Conservation (phyloP, 306 rosid species). For the Castanospermum australe region DNA sequence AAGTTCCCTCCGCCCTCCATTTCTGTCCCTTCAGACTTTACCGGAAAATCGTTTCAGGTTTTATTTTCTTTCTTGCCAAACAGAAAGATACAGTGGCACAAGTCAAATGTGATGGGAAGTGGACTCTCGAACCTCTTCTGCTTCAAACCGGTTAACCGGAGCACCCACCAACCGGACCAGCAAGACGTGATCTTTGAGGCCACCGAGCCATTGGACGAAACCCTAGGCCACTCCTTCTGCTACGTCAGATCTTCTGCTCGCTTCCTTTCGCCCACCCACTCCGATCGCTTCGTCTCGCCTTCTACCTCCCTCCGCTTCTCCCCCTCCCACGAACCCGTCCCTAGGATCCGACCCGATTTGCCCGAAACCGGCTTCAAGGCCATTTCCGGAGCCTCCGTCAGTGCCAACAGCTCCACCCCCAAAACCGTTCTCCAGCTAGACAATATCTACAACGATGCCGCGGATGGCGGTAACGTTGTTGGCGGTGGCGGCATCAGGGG, state of each 20-base stretch:
- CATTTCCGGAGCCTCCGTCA: constrained; percentile 96
- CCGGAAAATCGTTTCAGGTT: constrained; percentile 44
- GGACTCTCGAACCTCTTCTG: constrained; percentile 80
- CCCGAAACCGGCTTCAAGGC: constrained; percentile 74
- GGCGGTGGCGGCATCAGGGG: constrained; percentile 42
- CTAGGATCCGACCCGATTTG: constrained; percentile 50
- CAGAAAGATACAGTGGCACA: constrained; percentile 14
- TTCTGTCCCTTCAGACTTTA: constrained; percentile 26
- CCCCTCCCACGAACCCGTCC: constrained; percentile 51
- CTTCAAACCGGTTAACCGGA: constrained; percentile 56
- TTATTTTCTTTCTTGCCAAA: constrained; percentile 40
- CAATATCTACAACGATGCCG: constrained; percentile 44
- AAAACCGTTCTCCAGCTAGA: constrained; percentile 76
- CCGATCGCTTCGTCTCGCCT: constrained; percentile 88
- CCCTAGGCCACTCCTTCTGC: constrained; percentile 98
- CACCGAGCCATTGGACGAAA: constrained; percentile 76
- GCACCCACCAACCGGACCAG: constrained; percentile 33
- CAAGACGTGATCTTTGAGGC: constrained; percentile 55
- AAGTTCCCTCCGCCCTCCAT: too few relatives aligned
- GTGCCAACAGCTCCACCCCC: constrained; percentile 85
- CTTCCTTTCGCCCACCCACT: constrained; percentile 72
- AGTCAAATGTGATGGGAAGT: constrained; percentile 92
- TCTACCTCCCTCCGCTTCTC: constrained; percentile 85
- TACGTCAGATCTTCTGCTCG: constrained; percentile 88
- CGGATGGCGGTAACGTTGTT: constrained; percentile 33